These are phyloP conservation scores for Daedalea quercina DNA, from an alignment of 768 basidiomycete genomes.

Conservation along the genomic window DNA sequence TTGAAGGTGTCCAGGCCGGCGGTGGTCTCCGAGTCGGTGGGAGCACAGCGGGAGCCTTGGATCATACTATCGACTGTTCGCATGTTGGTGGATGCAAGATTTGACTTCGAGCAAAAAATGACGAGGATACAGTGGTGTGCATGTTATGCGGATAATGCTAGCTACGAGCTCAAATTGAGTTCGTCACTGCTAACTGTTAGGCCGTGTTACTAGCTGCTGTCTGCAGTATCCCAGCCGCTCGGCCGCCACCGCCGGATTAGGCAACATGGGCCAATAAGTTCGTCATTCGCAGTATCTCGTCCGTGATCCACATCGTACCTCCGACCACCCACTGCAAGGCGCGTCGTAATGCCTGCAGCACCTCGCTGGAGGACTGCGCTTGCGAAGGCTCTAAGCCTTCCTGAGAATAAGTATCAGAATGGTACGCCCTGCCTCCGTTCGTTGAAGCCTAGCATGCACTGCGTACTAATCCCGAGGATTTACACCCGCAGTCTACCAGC, in stretches of 20 bases:
- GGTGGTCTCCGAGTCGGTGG: too few species aligned
- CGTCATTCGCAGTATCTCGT: background rate
- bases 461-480: background rate
- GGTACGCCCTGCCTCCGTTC: conserved; percentile 6
- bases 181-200: too few species aligned
- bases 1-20: too few species aligned
- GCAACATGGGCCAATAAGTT: background rate
- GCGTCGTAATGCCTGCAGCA: background rate
- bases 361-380: conserved; percentile 24
- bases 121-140: too few species aligned
- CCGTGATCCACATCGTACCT: background rate
- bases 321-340: background rate
- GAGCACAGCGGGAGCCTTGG: too few species aligned
- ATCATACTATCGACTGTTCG: too few species aligned
- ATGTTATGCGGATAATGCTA: too few species aligned
- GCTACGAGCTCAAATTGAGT: too few species aligned
- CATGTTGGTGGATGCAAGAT: too few species aligned
- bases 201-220: too few species aligned
- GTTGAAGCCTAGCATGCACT: background rate
- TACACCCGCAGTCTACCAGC: conserved; percentile 47
- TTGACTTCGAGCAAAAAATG: too few species aligned
- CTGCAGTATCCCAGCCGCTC: background rate
- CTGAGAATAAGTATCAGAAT: conserved; percentile 18
- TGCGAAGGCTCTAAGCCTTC: conserved; percentile 18
- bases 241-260: background rate